A percentile compares a stretch with the other conserved stretches of the same genome.
These are phyloP conservation scores for Blumeria hordei DNA, from an alignment of 2,329 filamentous ascomycete genomes.

Conservation along the genomic window DNA sequence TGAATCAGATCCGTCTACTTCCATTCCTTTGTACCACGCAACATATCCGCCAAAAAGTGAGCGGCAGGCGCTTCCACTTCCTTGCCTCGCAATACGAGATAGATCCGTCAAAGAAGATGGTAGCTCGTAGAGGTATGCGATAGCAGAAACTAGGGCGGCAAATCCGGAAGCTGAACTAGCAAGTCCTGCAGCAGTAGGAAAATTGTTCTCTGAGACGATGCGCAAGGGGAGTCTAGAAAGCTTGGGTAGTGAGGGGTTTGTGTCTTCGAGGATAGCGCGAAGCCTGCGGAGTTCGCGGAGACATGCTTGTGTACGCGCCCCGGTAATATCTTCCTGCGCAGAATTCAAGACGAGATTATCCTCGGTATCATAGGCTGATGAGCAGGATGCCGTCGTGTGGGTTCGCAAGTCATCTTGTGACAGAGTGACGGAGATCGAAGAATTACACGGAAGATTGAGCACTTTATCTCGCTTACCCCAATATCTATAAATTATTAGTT, in stretches of 20 bases:
- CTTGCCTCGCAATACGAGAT: constrained; percentile 73
- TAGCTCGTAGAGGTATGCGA: constrained; percentile 79
- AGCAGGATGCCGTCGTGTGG: constrained; percentile 86
- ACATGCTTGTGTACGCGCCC: constrained; percentile 81
- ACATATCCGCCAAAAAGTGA: constrained; percentile 90
- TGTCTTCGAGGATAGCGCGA: constrained; percentile 48
- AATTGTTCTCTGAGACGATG: constrained; percentile 94
- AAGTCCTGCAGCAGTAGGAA: constrained; percentile 86
- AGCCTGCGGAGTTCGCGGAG: constrained; percentile 64
- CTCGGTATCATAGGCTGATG: constrained; percentile 36
- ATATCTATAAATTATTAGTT: constrained; percentile 27
- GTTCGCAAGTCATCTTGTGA: constrained; percentile 85
- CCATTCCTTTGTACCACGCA: constrained; percentile 65
- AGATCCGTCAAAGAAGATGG: constrained; percentile 61
- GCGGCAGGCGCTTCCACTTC: constrained; percentile 82
- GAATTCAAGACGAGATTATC: constrained; percentile 70
- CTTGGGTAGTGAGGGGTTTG: constrained; percentile 53
- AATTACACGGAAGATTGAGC: constrained; percentile 94
- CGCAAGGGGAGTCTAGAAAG: constrained; percentile 55
- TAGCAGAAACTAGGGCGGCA: constrained; percentile 52
- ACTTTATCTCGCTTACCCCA: constrained; percentile 93
- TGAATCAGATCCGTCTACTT: constrained; percentile 63
- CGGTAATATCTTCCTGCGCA: constrained; percentile 58
- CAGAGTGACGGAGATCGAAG: constrained; percentile 87
- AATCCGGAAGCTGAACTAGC: constrained; percentile 48